These are phyloP conservation scores for Coemansia sp. DNA, from an alignment of 371 early-diverging fungal species.

Conservation along the genomic window DNA sequence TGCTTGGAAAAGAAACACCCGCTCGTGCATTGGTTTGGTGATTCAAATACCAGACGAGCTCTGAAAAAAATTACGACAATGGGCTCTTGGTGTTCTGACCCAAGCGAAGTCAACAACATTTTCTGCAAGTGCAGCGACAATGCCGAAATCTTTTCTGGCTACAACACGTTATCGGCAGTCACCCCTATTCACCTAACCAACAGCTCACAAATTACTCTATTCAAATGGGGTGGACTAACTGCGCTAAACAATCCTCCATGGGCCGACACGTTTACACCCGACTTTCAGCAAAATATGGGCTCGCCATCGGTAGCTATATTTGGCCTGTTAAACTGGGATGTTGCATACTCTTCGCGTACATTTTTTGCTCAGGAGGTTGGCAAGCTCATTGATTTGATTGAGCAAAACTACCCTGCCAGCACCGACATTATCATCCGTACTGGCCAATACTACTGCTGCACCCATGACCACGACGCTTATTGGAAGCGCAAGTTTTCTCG, in stretches of 20 bases:
- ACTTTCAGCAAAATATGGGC: background rate
- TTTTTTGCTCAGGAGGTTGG: background rate
- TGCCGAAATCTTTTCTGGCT: background rate
- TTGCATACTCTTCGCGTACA: background rate
- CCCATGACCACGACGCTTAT: background rate
- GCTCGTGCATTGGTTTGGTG: background rate
- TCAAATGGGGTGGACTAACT: background rate
- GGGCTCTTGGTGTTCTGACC: background rate
- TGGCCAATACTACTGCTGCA: background rate
- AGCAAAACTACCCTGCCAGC: background rate
- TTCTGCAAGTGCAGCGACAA: background rate
- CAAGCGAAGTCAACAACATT: background rate
- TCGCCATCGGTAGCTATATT: background rate
- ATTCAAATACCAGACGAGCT: background rate
- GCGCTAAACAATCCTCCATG: background rate
- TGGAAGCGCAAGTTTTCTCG: conserved; percentile 26
- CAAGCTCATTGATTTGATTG: background rate
- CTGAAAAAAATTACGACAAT: background rate
- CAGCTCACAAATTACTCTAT: background rate
- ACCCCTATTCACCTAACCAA: background rate
- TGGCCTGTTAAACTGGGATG: background rate
- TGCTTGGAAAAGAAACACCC: background rate
- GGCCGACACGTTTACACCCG: conserved; percentile 7
- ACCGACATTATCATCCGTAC: background rate
- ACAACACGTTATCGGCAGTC: background rate